Conservation (phyloP, 2,329 filamentous ascomycete species). For the Hirsutella rhossiliensis region DNA sequence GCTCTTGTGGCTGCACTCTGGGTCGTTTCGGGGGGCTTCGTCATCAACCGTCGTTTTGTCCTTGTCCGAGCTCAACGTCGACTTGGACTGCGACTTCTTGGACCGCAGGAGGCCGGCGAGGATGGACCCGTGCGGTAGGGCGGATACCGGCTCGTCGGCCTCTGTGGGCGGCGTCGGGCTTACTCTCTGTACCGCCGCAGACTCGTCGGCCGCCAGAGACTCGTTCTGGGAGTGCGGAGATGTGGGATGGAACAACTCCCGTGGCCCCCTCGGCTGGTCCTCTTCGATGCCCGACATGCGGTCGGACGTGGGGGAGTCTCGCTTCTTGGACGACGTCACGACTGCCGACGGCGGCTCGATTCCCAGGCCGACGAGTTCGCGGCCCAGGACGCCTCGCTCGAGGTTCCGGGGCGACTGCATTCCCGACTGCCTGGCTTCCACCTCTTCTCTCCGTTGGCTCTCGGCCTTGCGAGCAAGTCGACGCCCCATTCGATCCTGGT, state of each 20-base stretch:
- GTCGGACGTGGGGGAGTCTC: conserved; percentile 11
- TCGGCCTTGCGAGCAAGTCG: conserved; percentile 56
- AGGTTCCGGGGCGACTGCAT: conserved; percentile 42
- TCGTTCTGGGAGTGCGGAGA: conserved; percentile 10
- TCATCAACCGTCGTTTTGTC: conserved; percentile 34
- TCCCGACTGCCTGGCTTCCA: conserved; percentile 38
- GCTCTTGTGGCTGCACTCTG: conserved; percentile 37
- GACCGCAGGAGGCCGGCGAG: conserved; percentile 29
- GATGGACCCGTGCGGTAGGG: conserved; percentile 12
- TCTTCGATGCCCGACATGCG: conserved; percentile 11
- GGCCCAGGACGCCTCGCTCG: conserved; percentile 48
- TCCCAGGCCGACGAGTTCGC: conserved; percentile 43
- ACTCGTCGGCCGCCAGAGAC: not conserved
- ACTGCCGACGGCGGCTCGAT: conserved; percentile 42
- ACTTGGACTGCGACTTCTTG: conserved; percentile 37
- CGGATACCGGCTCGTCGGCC: conserved; percentile 10
- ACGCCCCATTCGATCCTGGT: conserved; percentile 54
- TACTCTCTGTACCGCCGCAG: not conserved
- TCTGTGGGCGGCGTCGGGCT: not conserved
- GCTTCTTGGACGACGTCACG: conserved; percentile 44
- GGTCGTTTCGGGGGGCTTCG: conserved; percentile 39
- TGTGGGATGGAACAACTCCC: conserved; percentile 17
- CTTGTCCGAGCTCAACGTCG: conserved; percentile 29
- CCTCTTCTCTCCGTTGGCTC: conserved; percentile 47
- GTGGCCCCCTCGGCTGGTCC: conserved; percentile 8